phyloP scores from a whole-genome alignment of 495 filamentous ascomycete species.

The Friedmanniomyces endolithicus region DNA sequence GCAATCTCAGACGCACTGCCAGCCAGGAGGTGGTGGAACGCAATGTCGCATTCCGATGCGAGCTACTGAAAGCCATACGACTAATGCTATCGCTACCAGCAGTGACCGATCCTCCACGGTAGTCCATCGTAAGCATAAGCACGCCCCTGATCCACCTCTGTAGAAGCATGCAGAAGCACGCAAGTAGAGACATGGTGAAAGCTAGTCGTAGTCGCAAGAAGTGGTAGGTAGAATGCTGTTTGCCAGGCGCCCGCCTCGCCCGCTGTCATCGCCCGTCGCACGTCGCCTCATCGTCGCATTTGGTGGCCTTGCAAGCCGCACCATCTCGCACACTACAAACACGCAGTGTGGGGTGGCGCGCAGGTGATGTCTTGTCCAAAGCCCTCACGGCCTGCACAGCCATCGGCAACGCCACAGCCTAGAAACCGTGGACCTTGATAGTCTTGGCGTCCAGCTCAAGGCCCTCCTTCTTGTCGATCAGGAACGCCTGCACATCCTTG shows the following conservation, averaged over 20 bases:
- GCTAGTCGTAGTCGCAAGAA: background rate
- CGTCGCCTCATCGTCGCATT: background rate
- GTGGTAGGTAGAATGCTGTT: background rate
- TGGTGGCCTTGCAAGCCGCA: background rate
- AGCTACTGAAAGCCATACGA: background rate
- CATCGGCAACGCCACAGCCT: slow-evolving; percentile 28
- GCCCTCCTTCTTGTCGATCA: slow-evolving; percentile 87
- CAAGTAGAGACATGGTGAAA: background rate
- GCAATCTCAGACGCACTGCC: background rate
- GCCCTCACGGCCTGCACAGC: background rate
- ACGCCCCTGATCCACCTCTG: background rate
- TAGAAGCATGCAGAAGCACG: background rate
- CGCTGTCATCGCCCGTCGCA: background rate
- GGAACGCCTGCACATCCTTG: slow-evolving; percentile 95
- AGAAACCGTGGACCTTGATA: slow-evolving; percentile 91
- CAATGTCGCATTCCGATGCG: background rate
- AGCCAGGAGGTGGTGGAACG: background rate
- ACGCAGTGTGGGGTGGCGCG: background rate
- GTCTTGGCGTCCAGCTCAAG: slow-evolving; percentile 86
- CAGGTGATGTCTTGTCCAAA: background rate
- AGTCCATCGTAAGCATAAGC: background rate
- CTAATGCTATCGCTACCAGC: background rate
- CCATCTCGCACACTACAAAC: background rate
- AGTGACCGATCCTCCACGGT: background rate
- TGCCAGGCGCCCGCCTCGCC: background rate